Base-by-base conservation (phyloP, 306 rosid genomes). In the Lathyrus tuberosus region DNA sequence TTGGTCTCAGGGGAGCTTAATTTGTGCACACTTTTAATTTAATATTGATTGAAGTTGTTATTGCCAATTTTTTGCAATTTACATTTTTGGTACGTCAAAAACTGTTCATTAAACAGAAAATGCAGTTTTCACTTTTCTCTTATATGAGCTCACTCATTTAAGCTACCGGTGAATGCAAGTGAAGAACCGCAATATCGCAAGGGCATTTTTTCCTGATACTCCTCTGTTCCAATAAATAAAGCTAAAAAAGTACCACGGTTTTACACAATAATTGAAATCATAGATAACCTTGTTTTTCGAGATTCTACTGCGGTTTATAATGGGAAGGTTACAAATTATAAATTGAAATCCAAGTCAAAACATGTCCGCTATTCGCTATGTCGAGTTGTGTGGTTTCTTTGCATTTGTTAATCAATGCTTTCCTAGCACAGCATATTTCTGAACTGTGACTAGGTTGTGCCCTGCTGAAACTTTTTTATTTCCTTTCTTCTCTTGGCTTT, bases 401-500 rank as follows among this genome's bases (percentile, higher is more conserved):
- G 15, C 41, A 78, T 61, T 67, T 56, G 52, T 65, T 47, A 37
- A 57, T 64, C 53, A 57, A 66, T 59, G 37, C 18, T 73, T 62
- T 28, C 28, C 37, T 54, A 26, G 59, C 38, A 41, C 51, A 52
- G 49, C 62, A 52, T 52, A 17, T 62, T 76, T 65, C 70, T 58
- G 26, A 73, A 65, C 59, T 58, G 46, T 42, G 63, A 62, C 48
- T 30, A 46, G 68, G 69, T 56, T 59, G 48, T 74, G 38, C 54
- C 43, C 62, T 67, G 14, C 70, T 79, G 76, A 66, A 76, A 68
- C 62, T 70, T 77, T 68, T 44, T 67, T 62, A 38, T 54, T 70
- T 73, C 48, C 81, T 82, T 48, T 49, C 74, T 76, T 81, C 75
- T 71, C 51, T 77, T 46, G 82, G 72, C 79, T 73, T 85, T 79